Conservation (phyloP, 139 green algal genomes). For the Haematococcus sp. region DNA sequence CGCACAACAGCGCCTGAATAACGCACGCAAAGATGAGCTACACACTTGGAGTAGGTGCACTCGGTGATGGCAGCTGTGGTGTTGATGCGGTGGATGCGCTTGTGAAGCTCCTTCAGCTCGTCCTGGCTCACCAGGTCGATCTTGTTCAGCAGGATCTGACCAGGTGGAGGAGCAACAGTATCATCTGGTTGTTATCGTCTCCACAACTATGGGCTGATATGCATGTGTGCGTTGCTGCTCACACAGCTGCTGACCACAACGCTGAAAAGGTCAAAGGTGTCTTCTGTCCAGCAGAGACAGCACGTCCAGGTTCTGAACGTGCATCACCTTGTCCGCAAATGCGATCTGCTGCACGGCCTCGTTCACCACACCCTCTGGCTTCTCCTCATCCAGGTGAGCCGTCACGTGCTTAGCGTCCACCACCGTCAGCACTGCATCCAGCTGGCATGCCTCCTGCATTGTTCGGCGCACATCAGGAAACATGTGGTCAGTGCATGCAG, state of each 20-base stretch:
- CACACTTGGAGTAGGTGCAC: conserved; percentile 38
- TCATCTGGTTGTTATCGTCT: too few species aligned
- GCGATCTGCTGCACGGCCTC: conserved; percentile 76
- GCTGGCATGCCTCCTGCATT: conserved; percentile 40
- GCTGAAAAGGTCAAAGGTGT: too few species aligned
- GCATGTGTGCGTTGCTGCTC: too few species aligned
- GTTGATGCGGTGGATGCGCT: conserved; percentile 59
- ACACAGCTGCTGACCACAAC: too few species aligned
- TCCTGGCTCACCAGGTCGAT: conserved; percentile 58
- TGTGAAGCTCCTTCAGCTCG: conserved; percentile 37
- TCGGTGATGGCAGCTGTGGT: conserved; percentile 63
- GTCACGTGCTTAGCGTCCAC: conserved; percentile 81
- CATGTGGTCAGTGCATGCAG: not conserved
- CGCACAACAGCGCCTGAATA: too few species aligned
- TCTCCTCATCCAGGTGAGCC: conserved; percentile 80
- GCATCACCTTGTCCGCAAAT: conserved; percentile 81
- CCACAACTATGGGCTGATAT: too few species aligned
- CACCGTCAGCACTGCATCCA: conserved; percentile 73
- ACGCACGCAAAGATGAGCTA: too few species aligned
- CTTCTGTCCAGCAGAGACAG: too few species aligned
- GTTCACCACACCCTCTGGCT: conserved; percentile 79
- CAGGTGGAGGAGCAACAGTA: too few species aligned
- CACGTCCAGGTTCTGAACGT: too few species aligned
- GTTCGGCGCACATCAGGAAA: not conserved
- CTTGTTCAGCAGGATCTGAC: conserved; percentile 89